These are phyloP conservation scores for Termitomyces sp. DNA, from an alignment of 768 basidiomycete genomes.

Conservation along the genomic window DNA sequence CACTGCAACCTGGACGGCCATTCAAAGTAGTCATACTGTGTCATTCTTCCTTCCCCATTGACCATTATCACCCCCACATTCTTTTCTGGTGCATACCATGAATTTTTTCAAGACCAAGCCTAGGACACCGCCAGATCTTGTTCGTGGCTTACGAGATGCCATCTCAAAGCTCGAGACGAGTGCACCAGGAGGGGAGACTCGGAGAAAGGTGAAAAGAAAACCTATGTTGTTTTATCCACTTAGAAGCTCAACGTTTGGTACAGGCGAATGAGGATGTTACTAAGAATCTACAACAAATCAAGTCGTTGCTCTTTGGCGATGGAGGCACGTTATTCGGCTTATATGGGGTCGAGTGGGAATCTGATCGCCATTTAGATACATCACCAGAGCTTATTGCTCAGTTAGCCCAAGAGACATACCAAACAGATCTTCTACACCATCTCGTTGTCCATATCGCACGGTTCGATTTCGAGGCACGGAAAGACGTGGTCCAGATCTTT, in stretches of 20 bases:
- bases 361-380: slow-evolving; percentile 50
- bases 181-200: slow-evolving; percentile 70
- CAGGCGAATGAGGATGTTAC: slow-evolving; percentile 89
- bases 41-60: slow-evolving; percentile 1
- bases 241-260: not conserved
- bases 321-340: slow-evolving; percentile 52
- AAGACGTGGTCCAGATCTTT: slow-evolving; percentile 83
- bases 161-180: slow-evolving; percentile 73
- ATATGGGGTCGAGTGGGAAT: not conserved
- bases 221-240: not conserved
- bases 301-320: slow-evolving; percentile 83
- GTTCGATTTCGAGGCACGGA: slow-evolving; percentile 93
- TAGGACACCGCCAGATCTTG: slow-evolving; percentile 84
- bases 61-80: not conserved
- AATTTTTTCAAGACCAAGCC: slow-evolving; percentile 96
- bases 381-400: slow-evolving; percentile 89
- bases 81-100: slow-evolving; percentile 40
- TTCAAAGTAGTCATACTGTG: slow-evolving; percentile 11
- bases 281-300: slow-evolving; percentile 88
- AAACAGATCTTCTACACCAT: slow-evolving; percentile 78
- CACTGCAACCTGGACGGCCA: slow-evolving; percentile 11
- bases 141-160: slow-evolving; percentile 75
- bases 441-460: slow-evolving; percentile 79
- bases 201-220: slow-evolving; percentile 63
- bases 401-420: slow-evolving; percentile 94